These are phyloP conservation scores for Nakaseomyces delphensis DNA, from an alignment of 1,139 yeast species.

Conservation along the genomic window DNA sequence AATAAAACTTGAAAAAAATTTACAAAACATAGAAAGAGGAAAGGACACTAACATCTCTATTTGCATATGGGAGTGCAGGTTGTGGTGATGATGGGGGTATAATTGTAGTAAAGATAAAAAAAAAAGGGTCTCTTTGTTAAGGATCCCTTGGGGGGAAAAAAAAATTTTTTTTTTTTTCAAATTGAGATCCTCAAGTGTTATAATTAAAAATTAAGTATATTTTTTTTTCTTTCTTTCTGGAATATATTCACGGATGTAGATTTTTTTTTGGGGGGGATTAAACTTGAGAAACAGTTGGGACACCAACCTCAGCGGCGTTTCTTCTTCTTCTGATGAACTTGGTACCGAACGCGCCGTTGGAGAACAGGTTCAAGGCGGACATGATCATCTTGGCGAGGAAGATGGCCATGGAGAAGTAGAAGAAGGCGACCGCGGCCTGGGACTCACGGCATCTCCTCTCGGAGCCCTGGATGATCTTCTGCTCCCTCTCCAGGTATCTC, in stretches of 20 bases:
- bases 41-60: no score
- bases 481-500: slow-evolving; percentile 52
- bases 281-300: slow-evolving; percentile 83
- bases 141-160: no score
- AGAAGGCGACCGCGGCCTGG: slow-evolving; percentile 86
- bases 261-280: no score
- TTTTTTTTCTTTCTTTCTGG: not conserved
- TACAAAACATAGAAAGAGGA: no score
- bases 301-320: slow-evolving; percentile 63
- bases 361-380: slow-evolving; percentile 47
- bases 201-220: not conserved
- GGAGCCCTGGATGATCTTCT: slow-evolving; percentile 61
- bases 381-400: slow-evolving; percentile 62
- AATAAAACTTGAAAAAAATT: no score
- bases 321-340: slow-evolving; percentile 31
- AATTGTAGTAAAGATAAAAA: no score
- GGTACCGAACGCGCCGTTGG: slow-evolving; percentile 58
- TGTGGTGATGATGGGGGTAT: no score
- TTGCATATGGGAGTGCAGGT: no score
- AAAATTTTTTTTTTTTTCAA: slow-evolving; percentile 1
- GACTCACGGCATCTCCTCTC: slow-evolving; percentile 87
- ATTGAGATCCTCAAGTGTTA: not conserved
- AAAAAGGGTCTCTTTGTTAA: no score
- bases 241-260: no score
- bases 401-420: slow-evolving; percentile 75